phyloP scores from a whole-genome alignment of 2,329 filamentous ascomycete species.

The Aspergillus sp. region DNA sequence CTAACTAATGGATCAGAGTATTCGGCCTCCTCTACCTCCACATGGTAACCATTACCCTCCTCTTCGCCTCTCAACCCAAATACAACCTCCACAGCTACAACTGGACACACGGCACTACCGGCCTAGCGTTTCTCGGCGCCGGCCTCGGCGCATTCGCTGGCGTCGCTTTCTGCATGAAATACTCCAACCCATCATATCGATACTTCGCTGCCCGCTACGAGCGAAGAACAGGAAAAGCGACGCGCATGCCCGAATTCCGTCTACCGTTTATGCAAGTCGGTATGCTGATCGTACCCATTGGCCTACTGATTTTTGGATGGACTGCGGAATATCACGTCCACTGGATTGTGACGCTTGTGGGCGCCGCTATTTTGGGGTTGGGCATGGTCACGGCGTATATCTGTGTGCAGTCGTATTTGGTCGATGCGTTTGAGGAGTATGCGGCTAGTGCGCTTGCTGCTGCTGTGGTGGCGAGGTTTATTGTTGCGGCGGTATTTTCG shows the following conservation, averaged over 20 bases:
- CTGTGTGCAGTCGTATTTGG: not conserved
- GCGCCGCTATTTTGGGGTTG: not conserved
- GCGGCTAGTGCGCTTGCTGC: not conserved
- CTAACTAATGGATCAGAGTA: not conserved
- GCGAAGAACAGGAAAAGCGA: not conserved
- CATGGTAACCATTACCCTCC: not conserved
- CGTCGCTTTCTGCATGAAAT: not conserved
- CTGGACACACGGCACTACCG: not conserved
- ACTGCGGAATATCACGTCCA: not conserved
- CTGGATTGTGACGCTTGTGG: not conserved
- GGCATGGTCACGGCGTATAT: not conserved
- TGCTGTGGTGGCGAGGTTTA: not conserved
- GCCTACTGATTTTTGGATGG: not conserved
- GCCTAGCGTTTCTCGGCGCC: not conserved
- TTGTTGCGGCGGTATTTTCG: not conserved
- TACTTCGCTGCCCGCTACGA: not conserved
- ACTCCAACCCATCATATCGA: not conserved
- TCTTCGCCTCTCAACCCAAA: not conserved
- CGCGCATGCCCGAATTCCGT: not conserved
- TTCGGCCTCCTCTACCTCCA: not conserved
- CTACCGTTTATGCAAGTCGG: not conserved
- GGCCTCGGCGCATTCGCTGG: not conserved
- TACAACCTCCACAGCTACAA: not conserved
- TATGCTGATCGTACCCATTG: not conserved
- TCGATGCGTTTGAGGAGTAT: not conserved